A percentile compares a stretch with the other conserved stretches of the same genome.
Conservation (phyloP, 2,329 filamentous ascomycete genomes). For the Aspergillus sp. region DNA sequence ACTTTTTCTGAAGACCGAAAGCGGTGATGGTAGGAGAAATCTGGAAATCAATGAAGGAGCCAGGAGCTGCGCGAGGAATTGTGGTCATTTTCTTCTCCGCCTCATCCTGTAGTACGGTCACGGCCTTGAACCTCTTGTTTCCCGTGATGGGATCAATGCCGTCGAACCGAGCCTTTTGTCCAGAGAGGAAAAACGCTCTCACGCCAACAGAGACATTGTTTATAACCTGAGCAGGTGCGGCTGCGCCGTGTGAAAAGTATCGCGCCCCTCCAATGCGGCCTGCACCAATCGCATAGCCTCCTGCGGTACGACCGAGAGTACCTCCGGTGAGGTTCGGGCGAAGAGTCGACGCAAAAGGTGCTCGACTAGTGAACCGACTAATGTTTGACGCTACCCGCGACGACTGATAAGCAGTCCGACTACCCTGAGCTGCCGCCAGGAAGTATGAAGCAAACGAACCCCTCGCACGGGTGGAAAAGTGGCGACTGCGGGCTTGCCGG, state of each 20-base stretch:
- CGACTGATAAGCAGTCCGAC: conserved; percentile 54
- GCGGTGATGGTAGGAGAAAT: conserved; percentile 88
- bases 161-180: conserved; percentile 84
- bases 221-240: conserved; percentile 83
- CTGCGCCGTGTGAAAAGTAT: conserved; percentile 87
- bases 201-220: conserved; percentile 94
- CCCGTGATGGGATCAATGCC: conserved; percentile 68
- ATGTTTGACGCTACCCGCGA: conserved; percentile 59
- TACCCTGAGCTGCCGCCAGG: conserved; percentile 42
- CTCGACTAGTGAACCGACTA: conserved; percentile 67
- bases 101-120: conserved; percentile 74
- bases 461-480: conserved; percentile 58
- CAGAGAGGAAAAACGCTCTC: conserved; percentile 87
- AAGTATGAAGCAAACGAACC: conserved; percentile 53
- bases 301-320: conserved; percentile 77
- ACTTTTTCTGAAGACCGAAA: conserved; percentile 52
- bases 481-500: conserved; percentile 63
- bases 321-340: conserved; percentile 91
- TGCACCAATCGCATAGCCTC: conserved; percentile 78
- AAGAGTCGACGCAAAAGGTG: conserved; percentile 84
- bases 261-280: conserved; percentile 70
- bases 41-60: conserved; percentile 84
- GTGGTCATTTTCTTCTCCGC: conserved; percentile 66
- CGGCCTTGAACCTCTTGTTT: conserved; percentile 74
- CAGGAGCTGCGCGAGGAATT: conserved; percentile 56